Conservation (phyloP, 2,329 filamentous ascomycete genomes). For the Geosmithia morbida region DNA sequence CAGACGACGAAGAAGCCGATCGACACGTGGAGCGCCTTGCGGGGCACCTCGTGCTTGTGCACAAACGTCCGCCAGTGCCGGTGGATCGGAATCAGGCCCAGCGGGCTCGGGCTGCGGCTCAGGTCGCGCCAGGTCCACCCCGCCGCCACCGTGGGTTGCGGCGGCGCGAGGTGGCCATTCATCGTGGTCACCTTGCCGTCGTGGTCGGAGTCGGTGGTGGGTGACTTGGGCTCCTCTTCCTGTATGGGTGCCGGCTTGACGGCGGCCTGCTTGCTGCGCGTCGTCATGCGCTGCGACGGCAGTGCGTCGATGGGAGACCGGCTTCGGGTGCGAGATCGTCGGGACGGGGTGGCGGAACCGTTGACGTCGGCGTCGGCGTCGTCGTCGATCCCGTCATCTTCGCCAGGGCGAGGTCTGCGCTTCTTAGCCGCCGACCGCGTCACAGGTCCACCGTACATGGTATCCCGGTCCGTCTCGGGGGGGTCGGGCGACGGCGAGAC, state of each 20-base stretch:
- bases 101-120: slow-evolving; percentile 80
- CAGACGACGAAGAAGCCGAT: slow-evolving; percentile 89
- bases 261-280: slow-evolving; percentile 18
- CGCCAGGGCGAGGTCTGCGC: slow-evolving; percentile 34
- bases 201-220: neutral
- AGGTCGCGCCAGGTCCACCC: slow-evolving; percentile 76
- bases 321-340: slow-evolving; percentile 54
- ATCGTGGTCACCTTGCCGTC: slow-evolving; percentile 16
- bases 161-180: slow-evolving; percentile 60
- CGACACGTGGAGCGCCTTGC: slow-evolving; percentile 85
- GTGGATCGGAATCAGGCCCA: slow-evolving; percentile 92
- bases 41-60: slow-evolving; percentile 92
- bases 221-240: neutral
- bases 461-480: slow-evolving; percentile 20
- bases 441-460: slow-evolving; percentile 48
- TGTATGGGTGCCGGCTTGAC: slow-evolving; percentile 12
- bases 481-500: slow-evolving; percentile 74
- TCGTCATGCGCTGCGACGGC: slow-evolving; percentile 37
- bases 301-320: slow-evolving; percentile 48
- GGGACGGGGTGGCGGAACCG: slow-evolving; percentile 31
- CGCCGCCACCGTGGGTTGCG: slow-evolving; percentile 32
- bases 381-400: slow-evolving; percentile 27
- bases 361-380: slow-evolving; percentile 34
- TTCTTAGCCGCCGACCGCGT: slow-evolving; percentile 62
- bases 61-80: slow-evolving; percentile 82